Conservation (phyloP, 805 yeast genomes). For the Candida coquimbonensis region DNA sequence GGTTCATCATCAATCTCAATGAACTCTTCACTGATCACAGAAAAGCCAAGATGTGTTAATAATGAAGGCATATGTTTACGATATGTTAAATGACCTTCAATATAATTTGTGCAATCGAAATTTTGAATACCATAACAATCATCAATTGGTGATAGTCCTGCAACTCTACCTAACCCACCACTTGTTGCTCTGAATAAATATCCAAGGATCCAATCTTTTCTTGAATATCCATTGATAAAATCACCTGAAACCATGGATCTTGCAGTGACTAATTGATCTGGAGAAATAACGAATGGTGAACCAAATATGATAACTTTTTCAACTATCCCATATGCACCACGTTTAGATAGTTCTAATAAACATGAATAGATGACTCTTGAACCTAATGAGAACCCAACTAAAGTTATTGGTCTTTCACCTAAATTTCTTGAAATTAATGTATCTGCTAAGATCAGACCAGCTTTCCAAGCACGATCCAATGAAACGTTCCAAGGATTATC, state of each 20-base stretch:
- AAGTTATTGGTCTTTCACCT: constrained; percentile 87
- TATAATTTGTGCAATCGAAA: constrained; percentile 77
- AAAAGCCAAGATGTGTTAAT: constrained; percentile 62
- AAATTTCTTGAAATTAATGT: constrained; percentile 79
- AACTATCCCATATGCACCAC: constrained; percentile 81
- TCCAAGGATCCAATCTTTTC: constrained; percentile 94
- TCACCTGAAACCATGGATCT: constrained; percentile 84
- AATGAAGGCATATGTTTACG: constrained; percentile 88
- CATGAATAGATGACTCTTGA: constrained; percentile 90
- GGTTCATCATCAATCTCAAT: constrained; percentile 89
- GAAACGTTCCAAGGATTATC: constrained; percentile 99
- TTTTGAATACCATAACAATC: constrained; percentile 65
- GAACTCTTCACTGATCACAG: constrained; percentile 83
- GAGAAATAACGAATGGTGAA: constrained; percentile 73
- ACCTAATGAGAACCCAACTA: constrained; percentile 91
- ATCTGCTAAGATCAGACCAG: constrained; percentile 88
- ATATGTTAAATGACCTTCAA: constrained; percentile 97
- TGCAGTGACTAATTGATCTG: constrained; percentile 70
- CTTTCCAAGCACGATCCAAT: constrained; percentile 93
- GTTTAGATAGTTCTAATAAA: constrained; percentile 72
- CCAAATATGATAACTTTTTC: constrained; percentile 89
- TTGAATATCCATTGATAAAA: constrained; percentile 84
- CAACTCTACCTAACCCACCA: constrained; percentile 88
- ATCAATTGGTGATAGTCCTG: constrained; percentile 78
- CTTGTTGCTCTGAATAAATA: constrained; percentile 92